Evolutionary conservation across 2,329 filamentous ascomycete genomes (phyloP).

Genomic region (Penicillium sp.): DNA sequence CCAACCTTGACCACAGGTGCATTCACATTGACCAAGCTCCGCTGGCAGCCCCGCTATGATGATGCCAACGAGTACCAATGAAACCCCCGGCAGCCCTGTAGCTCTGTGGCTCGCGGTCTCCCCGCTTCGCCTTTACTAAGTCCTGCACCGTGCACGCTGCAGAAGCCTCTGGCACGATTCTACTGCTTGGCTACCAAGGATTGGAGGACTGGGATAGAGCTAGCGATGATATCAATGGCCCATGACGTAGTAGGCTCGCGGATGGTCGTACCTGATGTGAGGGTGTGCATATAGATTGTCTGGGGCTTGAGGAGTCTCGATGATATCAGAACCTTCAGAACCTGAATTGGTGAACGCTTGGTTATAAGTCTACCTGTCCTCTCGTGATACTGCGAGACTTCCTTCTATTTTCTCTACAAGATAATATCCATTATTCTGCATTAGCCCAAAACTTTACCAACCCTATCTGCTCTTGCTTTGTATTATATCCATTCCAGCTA

Average conservation of each 20-base stretch:
- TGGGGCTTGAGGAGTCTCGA: neutral
- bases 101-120: constrained; percentile 7
- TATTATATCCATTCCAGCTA: constrained; percentile 6
- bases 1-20: constrained; percentile 1
- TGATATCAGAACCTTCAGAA: constrained; percentile 23
- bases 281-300: constrained; percentile 11
- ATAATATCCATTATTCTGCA: constrained; percentile 5
- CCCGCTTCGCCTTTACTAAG: neutral
- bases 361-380: neutral
- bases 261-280: constrained; percentile 9
- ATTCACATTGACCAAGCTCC: constrained; percentile 7
- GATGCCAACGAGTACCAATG: constrained; percentile 13
- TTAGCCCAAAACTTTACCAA: constrained; percentile 9
- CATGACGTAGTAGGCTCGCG: constrained; percentile 24
- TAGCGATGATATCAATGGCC: constrained; percentile 23
- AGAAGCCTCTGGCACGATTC: constrained; percentile 17
- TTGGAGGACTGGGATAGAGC: neutral
- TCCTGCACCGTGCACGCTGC: constrained; percentile 18
- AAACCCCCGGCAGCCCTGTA: constrained; percentile 14
- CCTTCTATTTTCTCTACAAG: neutral
- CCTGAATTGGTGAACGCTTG: constrained; percentile 7
- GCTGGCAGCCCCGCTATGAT: constrained; percentile 19
- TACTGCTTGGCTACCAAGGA: constrained; percentile 7
- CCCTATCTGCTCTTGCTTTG: constrained; percentile 1
- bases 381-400: constrained; percentile 1